These are phyloP conservation scores for barley (Hordeum vulgare) DNA, from an alignment of 176 grass and related monocot genomes.

Conservation along the genomic window MorexV3_pseudomolecules_assembly NC_058519.1:24588965-24589464, in stretches of 20 bases:
- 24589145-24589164: not conserved
- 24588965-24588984: not conserved
- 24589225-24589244: not conserved
- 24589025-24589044: not conserved
- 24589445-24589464: too few relatives aligned
- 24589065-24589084: not conserved
- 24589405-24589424: not conserved
- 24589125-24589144: not conserved
- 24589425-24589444: not conserved
- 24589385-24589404: not conserved
- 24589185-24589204: not conserved
- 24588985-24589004: not conserved
- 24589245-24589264: not conserved
- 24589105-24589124: not conserved
- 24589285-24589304: not conserved
- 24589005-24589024: not conserved
- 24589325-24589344: not conserved
- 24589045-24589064: not conserved
- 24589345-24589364: not conserved
- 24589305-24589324: not conserved
- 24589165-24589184: not conserved
- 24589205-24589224: not conserved
- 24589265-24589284: not conserved
- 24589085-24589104: not conserved
- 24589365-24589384: not conserved